Conservation (phyloP, 73 alveolate species). For the Blepharisma japonicum region DNA sequence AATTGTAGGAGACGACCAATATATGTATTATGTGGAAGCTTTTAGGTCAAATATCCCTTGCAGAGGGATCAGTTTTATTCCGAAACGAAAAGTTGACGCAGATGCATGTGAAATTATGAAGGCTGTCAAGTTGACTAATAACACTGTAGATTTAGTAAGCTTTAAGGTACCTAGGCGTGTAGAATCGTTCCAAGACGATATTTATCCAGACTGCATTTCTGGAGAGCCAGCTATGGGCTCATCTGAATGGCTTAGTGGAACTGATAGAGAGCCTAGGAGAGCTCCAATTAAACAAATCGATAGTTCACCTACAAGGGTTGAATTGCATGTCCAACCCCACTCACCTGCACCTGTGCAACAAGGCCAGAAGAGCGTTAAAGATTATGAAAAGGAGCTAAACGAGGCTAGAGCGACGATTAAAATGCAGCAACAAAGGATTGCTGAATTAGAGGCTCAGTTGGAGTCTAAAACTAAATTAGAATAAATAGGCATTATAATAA, state of each 20-base stretch:
- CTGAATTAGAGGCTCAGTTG: background rate
- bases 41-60: slow-evolving; percentile 50
- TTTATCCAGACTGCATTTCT: slow-evolving; percentile 59
- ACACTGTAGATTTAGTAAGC: slow-evolving; percentile 52
- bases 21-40: slow-evolving; percentile 46
- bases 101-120: slow-evolving; percentile 56
- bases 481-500: too few relatives aligned
- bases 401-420: slow-evolving; percentile 19
- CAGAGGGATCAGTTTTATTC: slow-evolving; percentile 74
- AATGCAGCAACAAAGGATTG: background rate
- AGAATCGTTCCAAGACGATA: slow-evolving; percentile 65
- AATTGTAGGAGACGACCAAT: slow-evolving; percentile 56
- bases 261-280: slow-evolving; percentile 39
- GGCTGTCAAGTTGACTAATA: slow-evolving; percentile 68
- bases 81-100: slow-evolving; percentile 70
- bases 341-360: background rate
- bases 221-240: slow-evolving; percentile 70
- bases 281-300: slow-evolving; percentile 4
- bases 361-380: background rate
- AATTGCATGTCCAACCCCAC: background rate
- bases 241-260: slow-evolving; percentile 75
- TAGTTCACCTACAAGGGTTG: background rate
- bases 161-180: slow-evolving; percentile 70
- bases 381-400: background rate
- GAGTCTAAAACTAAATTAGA: too few relatives aligned